phyloP scores from a whole-genome alignment of 2,329 filamentous ascomycete species.

The Paecilomyces formosus region DNA sequence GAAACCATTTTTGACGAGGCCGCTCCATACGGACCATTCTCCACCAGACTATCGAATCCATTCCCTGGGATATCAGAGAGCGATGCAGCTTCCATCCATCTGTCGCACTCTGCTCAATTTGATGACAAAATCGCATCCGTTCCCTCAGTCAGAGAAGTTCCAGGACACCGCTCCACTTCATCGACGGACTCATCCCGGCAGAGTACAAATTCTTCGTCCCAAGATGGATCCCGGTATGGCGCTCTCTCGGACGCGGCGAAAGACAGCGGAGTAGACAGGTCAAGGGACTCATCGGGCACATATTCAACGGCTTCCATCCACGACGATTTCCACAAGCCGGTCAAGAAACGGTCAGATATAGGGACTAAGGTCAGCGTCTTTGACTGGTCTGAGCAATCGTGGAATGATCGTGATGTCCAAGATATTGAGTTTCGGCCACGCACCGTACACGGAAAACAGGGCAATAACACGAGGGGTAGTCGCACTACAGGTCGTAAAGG shows the following conservation, averaged over 20 bases:
- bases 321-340: constrained; percentile 8
- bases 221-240: neutral
- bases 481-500: constrained; percentile 50
- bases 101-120: neutral
- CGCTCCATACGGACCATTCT: constrained; percentile 40
- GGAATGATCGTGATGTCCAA: constrained; percentile 45
- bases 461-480: constrained; percentile 48
- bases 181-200: neutral
- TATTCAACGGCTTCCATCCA: neutral
- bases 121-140: neutral
- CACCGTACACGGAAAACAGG: constrained; percentile 59
- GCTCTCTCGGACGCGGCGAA: neutral
- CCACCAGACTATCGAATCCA: constrained; percentile 16
- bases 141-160: neutral
- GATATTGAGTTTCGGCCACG: constrained; percentile 50
- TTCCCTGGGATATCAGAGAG: constrained; percentile 13
- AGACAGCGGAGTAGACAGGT: neutral
- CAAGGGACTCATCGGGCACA: neutral
- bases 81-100: constrained; percentile 6
- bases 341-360: constrained; percentile 21
- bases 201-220: neutral
- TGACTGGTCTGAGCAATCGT: constrained; percentile 57
- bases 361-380: constrained; percentile 51
- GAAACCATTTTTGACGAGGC: constrained; percentile 58
- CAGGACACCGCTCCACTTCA: constrained; percentile 2